Percentiles rank a stretch among this genome's conserved stretches.
Evolutionary conservation across 306 rosid genomes (phyloP).

Genomic region (Pyrus pyrifolia): DNA sequence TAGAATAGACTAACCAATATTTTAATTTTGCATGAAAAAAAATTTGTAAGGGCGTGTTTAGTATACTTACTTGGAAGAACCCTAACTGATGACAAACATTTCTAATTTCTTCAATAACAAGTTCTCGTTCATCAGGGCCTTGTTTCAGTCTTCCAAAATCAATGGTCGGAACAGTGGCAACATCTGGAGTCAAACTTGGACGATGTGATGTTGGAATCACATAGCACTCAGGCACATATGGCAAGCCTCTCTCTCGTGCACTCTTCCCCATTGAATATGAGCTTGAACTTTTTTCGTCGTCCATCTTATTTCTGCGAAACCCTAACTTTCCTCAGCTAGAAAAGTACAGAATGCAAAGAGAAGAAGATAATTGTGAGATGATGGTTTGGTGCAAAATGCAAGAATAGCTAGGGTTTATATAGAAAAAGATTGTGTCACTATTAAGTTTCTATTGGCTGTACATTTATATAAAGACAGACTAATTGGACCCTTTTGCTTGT

Average conservation of each 20-base stretch:
- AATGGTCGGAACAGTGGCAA: constrained; percentile 27
- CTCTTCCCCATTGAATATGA: constrained; percentile 24
- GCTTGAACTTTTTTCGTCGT: constrained; percentile 7
- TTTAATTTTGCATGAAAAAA: too few species aligned
- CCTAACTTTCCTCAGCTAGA: background rate
- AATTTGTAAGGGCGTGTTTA: background rate
- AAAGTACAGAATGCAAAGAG: background rate
- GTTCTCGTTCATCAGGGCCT: constrained; percentile 15
- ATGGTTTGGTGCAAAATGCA: background rate
- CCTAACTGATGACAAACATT: constrained; percentile 33
- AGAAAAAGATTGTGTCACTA: background rate
- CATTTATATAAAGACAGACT: background rate
- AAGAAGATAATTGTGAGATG: background rate
- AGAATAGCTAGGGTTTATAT: background rate
- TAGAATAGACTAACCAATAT: background rate
- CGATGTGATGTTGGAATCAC: constrained; percentile 28
- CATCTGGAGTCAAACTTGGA: constrained; percentile 17
- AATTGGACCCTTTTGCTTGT: background rate
- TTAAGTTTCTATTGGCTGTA: background rate
- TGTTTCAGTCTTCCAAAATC: constrained; percentile 27
- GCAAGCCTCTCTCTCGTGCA: constrained; percentile 37
- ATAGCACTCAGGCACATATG: constrained; percentile 31
- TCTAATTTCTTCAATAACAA: constrained; percentile 17
- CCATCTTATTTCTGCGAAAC: background rate
- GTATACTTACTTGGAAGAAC: constrained; percentile 35